Conservation (phyloP, 192 early-diverging fungal species). For the Mortierella claussenii region DNA sequence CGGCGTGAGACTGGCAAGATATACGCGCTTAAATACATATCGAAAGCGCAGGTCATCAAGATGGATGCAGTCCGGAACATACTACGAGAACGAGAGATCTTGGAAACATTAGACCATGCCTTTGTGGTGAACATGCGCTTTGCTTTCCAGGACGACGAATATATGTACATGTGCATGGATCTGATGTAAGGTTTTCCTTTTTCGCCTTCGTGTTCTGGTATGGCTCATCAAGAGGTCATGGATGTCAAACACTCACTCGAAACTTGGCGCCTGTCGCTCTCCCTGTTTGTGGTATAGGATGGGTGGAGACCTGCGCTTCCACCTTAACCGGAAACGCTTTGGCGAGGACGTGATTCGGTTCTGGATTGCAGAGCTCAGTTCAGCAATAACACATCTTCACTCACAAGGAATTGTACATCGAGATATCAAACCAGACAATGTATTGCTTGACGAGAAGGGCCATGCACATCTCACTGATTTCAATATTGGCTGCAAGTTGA, state of each 20-base stretch:
- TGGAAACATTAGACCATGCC: conserved; percentile 82
- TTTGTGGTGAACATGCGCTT: conserved; percentile 81
- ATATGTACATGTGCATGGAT: conserved; percentile 90
- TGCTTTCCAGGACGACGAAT: conserved; percentile 91
- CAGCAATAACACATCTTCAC: conserved; percentile 86
- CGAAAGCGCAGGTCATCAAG: conserved; percentile 84
- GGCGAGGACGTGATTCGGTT: conserved; percentile 83
- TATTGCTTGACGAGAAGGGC: conserved; percentile 78
- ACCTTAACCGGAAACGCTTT: conserved; percentile 74
- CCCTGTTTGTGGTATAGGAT: too few relatives aligned
- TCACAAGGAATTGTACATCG: conserved; percentile 83
- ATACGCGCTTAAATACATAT: conserved; percentile 90
- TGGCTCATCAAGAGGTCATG: too few relatives aligned
- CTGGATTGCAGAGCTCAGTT: conserved; percentile 91
- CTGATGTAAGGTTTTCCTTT: conserved; percentile 70
- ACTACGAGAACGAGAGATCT: conserved; percentile 77
- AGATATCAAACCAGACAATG: conserved; percentile 96
- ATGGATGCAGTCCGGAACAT: conserved; percentile 89
- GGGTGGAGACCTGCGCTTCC: conserved; percentile 87
- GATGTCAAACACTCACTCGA: too few relatives aligned
- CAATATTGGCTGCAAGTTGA: conserved; percentile 88
- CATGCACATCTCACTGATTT: conserved; percentile 96
- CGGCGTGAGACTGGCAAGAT: conserved; percentile 72
- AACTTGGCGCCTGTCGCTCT: too few relatives aligned
- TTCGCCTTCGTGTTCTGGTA: too few relatives aligned